Evolutionary conservation across 768 basidiomycete species (phyloP).

Genomic region (Heimioporus sp.): DNA sequence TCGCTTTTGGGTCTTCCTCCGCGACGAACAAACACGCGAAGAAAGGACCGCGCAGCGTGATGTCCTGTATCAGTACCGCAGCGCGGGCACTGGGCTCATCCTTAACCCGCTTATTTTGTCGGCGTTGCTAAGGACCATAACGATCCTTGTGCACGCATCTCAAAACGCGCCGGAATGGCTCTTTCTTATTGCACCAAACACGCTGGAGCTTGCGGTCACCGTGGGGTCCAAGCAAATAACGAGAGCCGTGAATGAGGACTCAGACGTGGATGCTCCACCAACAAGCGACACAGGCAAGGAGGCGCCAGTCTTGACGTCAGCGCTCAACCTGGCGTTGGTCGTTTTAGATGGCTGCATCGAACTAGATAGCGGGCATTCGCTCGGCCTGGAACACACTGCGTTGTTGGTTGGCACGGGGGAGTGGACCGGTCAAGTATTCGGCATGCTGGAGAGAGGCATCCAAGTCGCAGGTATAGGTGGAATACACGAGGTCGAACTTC

Average conservation of each 20-base stretch:
- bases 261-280: conserved; percentile 26
- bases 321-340: conserved; percentile 76
- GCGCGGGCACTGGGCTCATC: conserved; percentile 80
- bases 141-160: conserved; percentile 79
- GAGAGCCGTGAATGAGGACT: conserved; percentile 33
- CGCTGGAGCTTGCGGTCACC: conserved; percentile 80
- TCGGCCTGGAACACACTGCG: conserved; percentile 74
- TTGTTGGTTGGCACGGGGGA: conserved; percentile 71
- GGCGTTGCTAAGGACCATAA: conserved; percentile 72
- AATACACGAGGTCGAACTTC: conserved; percentile 55
- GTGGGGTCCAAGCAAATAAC: conserved; percentile 68
- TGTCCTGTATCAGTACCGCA: conserved; percentile 56
- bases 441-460: conserved; percentile 60
- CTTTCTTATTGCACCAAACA: conserved; percentile 74
- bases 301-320: conserved; percentile 68
- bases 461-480: conserved; percentile 66
- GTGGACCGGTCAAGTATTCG: conserved; percentile 76
- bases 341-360: conserved; percentile 74
- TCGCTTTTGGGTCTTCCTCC: conserved; percentile 92
- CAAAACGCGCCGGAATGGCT: conserved; percentile 81
- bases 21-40: conserved; percentile 79
- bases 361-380: conserved; percentile 69
- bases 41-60: conserved; percentile 60
- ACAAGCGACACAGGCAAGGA: conserved; percentile 44
- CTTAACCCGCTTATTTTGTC: conserved; percentile 75